Conservation (phyloP, 495 filamentous ascomycete genomes). For the Aspergillus heteromorphus region DNA sequence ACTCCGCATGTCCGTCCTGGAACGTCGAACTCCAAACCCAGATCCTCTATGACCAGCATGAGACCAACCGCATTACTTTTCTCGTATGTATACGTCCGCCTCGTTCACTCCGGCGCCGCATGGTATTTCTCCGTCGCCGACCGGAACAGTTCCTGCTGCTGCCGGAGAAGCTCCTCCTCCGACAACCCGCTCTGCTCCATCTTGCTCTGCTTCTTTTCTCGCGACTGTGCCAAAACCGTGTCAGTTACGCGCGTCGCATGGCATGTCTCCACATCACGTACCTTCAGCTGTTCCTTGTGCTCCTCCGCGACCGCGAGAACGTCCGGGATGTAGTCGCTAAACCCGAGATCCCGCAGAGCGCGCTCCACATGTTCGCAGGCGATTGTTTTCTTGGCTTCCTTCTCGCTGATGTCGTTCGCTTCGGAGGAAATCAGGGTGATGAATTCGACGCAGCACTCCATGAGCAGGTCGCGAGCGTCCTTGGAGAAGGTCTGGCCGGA, state of each 20-base stretch:
- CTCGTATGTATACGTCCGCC: not conserved
- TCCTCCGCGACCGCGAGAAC: slow-evolving; percentile 84
- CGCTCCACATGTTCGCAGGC: slow-evolving; percentile 94
- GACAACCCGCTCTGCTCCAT: slow-evolving; percentile 89
- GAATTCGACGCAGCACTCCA: slow-evolving; percentile 99
- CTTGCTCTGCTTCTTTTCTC: slow-evolving; percentile 96
- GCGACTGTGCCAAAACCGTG: slow-evolving; percentile 50
- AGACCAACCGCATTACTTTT: slow-evolving; percentile 16
- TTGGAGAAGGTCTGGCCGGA: slow-evolving; percentile 74
- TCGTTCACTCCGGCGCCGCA: slow-evolving; percentile 35
- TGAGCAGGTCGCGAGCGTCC: slow-evolving; percentile 89
- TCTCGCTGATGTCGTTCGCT: slow-evolving; percentile 97
- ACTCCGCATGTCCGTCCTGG: slow-evolving; percentile 14
- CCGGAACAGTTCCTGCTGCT: slow-evolving; percentile 88
- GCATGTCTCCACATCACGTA: slow-evolving; percentile 29
- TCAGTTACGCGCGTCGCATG: not conserved
- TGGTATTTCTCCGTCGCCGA: slow-evolving; percentile 75
- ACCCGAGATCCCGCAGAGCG: slow-evolving; percentile 84
- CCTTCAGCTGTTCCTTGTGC: slow-evolving; percentile 89
- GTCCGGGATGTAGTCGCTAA: slow-evolving; percentile 80
- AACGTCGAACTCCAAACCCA: slow-evolving; percentile 22
- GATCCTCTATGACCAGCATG: slow-evolving; percentile 38
- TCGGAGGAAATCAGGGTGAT: slow-evolving; percentile 96
- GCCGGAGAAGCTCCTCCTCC: slow-evolving; percentile 78
- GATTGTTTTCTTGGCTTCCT: slow-evolving; percentile 97